Evolutionary conservation across 768 basidiomycete genomes (phyloP), one percentile per base, ranked within the genome.

Genomic region (Boletus eberwhitei): DNA sequence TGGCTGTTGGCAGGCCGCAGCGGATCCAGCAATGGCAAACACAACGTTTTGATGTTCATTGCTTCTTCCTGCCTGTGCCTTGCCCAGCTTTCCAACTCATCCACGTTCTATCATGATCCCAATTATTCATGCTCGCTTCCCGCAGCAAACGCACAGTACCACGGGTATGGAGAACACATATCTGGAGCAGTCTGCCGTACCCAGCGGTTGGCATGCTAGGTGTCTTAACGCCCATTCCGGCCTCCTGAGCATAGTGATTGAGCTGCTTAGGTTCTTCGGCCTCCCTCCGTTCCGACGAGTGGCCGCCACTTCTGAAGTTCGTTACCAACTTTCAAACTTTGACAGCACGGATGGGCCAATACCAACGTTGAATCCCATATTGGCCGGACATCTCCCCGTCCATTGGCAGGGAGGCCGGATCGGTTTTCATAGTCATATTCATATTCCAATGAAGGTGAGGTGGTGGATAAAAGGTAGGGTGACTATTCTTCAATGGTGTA

Each of bases 1-100:
- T 57, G 55, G 54, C 48, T n/a, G 44, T 63, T 63, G 62, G 61
- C 52, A 62, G n/a, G 13, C 35, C 44, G 40, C 52, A 52, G 57
- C 45, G 13, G 36, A 34, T 31, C 19, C 39, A 36, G 26, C 31
- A 14, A 26, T 22, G 38, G 43, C 40, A 16, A 44, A 29, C 26
- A 13, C 57, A 59, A 54, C 57, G 61, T 59, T 53, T 59, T 53
- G 44, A 47, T n/a, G 2, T 19, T 13, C 39, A 0, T 32, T 13
- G 17, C 45, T 38, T 42, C 35, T 39, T 36, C 31, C 13, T 9
- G 4, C 39, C 21, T 4, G 8, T 52, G 12, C 17, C 22, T 35
- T 32, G 12, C n/a, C n/a, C 49, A n/a, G 41, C 48, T 35, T 24
- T 19, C 52, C 34, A 21, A 17, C 52, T 48, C 46, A 55, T 26